Conservation (phyloP, 176 grass and related monocot species). For the Zea luxurians region DNA sequence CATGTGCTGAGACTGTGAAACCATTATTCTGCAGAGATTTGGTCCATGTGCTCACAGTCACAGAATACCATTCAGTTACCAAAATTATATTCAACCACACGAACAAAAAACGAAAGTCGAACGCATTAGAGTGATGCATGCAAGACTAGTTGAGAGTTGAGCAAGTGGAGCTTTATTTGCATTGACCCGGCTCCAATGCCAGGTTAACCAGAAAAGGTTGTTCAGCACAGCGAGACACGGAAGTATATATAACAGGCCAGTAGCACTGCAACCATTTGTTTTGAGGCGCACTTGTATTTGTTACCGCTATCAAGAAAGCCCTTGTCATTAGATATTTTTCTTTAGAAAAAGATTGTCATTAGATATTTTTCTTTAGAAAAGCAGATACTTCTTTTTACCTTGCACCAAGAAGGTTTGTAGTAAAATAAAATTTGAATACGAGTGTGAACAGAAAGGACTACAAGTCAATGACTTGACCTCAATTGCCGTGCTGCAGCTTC, state of each 20-base stretch:
- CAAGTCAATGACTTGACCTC: conserved; percentile 22
- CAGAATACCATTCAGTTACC: background rate
- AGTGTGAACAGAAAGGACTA: conserved; percentile 39
- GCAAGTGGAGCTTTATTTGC: too few relatives aligned
- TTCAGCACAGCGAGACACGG: too few relatives aligned
- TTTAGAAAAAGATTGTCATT: background rate
- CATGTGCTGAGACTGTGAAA: background rate
- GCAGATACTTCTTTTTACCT: too few relatives aligned
- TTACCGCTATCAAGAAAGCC: background rate
- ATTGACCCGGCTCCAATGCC: too few relatives aligned
- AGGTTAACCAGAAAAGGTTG: too few relatives aligned
- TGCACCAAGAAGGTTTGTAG: background rate
- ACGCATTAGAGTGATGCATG: too few relatives aligned
- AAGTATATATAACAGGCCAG: too few relatives aligned
- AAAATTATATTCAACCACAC: too few relatives aligned
- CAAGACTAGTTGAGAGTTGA: too few relatives aligned
- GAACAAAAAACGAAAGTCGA: background rate
- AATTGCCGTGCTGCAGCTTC: conserved; percentile 35
- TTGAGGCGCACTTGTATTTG: too few relatives aligned
- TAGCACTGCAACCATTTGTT: too few relatives aligned
- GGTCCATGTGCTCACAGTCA: background rate
- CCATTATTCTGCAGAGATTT: background rate
- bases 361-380: background rate
- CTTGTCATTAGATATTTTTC: background rate
- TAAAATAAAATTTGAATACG: conserved; percentile 18